Evolutionary conservation across 2,329 filamentous ascomycete genomes (phyloP).

Genomic region (Apiospora phragmitis): DNA sequence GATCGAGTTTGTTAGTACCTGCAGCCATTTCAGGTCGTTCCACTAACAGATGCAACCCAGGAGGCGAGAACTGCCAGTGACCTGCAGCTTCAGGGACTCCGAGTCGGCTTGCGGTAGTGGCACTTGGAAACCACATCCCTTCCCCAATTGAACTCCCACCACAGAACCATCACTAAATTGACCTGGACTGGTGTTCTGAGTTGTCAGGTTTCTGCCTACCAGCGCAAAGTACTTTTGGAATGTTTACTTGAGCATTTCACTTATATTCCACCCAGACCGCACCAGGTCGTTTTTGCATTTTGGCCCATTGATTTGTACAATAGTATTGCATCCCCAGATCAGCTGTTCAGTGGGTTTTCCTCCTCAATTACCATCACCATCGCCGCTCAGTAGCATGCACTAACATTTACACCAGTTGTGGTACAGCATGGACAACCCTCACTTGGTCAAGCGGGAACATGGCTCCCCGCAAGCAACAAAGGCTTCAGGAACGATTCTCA

Average conservation of each 20-base stretch:
- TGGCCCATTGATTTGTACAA: not conserved
- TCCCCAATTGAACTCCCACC: not conserved
- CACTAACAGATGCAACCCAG: slow-evolving; percentile 19
- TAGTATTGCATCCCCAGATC: not conserved
- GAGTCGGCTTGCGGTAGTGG: not conserved
- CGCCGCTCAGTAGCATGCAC: not conserved
- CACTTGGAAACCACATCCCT: not conserved
- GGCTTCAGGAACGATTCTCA: not conserved
- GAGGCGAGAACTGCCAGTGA: not conserved
- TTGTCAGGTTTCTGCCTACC: not conserved
- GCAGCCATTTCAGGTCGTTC: not conserved
- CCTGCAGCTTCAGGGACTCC: not conserved
- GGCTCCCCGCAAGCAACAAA: not conserved
- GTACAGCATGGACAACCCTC: not conserved
- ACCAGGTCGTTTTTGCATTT: not conserved
- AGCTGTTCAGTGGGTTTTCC: not conserved
- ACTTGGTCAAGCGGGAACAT: slow-evolving; percentile 13
- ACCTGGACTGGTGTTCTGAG: not conserved
- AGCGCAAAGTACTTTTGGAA: not conserved
- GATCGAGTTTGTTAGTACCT: slow-evolving; percentile 24
- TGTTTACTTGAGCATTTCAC: not conserved
- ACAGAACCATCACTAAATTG: not conserved
- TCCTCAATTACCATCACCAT: not conserved
- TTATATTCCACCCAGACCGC: not conserved
- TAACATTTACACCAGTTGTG: not conserved